Conservation (phyloP, 1,284 basidiomycete species). For the Acaromyces ingoldii region DNA sequence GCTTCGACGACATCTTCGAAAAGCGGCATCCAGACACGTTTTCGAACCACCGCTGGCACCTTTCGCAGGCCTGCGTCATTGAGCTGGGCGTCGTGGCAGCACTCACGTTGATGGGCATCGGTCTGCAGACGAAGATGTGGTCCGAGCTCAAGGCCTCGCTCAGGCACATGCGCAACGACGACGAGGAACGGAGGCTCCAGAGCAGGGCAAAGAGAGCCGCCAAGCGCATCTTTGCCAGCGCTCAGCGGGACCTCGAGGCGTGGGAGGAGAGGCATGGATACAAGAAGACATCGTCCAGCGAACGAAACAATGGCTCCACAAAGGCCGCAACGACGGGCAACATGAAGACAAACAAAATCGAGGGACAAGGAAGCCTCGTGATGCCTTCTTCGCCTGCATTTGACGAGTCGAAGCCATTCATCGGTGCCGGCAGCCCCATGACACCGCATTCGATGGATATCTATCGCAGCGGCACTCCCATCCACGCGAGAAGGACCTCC, state of each 20-base stretch:
- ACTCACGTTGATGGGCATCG: conserved; percentile 64
- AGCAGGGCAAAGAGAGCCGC: conserved; percentile 72
- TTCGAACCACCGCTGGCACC: conserved; percentile 60
- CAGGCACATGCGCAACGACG: conserved; percentile 70
- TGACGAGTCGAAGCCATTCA: too few relatives aligned
- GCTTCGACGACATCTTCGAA: conserved; percentile 68
- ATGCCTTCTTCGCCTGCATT: too few relatives aligned
- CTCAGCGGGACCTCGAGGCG: conserved; percentile 65
- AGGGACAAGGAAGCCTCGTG: too few relatives aligned
- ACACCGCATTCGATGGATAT: too few relatives aligned
- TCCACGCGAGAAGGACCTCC: too few relatives aligned
- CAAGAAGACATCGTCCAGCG: too few relatives aligned
- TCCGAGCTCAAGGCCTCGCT: conserved; percentile 69
- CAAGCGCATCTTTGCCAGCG: conserved; percentile 64
- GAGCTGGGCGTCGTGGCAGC: conserved; percentile 81
- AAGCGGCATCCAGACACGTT: conserved; percentile 28
- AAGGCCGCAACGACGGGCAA: too few relatives aligned
- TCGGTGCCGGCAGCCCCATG: too few relatives aligned
- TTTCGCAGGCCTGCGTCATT: conserved; percentile 60
- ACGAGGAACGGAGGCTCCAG: conserved; percentile 65
- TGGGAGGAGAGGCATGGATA: conserved; percentile 82
- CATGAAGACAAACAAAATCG: too few relatives aligned
- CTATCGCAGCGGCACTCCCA: too few relatives aligned
- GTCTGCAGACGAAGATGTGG: conserved; percentile 71
- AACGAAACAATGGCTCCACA: too few relatives aligned